Conservation (phyloP, 139 green algal species). For the Trebouxia sp. region DNA sequence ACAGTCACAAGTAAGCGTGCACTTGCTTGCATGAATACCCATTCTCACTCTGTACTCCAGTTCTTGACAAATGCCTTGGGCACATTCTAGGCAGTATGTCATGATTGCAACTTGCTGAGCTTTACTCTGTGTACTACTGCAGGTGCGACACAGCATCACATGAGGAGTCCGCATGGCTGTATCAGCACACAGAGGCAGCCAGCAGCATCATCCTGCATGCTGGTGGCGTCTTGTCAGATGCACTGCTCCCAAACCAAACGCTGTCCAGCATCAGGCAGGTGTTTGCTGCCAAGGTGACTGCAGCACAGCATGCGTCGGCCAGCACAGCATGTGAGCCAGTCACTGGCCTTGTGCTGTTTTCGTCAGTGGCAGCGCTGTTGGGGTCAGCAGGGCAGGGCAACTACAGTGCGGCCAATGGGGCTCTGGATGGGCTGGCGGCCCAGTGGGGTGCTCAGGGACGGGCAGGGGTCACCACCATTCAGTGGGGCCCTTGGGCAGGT, state of each 20-base stretch:
- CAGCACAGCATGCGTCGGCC: slow-evolving; percentile 36
- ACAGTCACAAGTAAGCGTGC: too few species aligned
- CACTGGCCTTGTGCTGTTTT: slow-evolving; percentile 60
- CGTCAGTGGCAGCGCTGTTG: slow-evolving; percentile 65
- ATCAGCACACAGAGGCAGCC: not conserved
- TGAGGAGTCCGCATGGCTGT: not conserved
- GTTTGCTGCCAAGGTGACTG: slow-evolving; percentile 48
- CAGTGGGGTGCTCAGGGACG: not conserved
- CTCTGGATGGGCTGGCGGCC: slow-evolving; percentile 49
- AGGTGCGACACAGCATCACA: not conserved
- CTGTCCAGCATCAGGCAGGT: slow-evolving; percentile 34
- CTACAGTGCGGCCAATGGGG: slow-evolving; percentile 70
- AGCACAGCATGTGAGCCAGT: slow-evolving; percentile 31
- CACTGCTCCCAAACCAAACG: slow-evolving; percentile 59
- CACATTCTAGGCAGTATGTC: too few species aligned
- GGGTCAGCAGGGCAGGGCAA: slow-evolving; percentile 71
- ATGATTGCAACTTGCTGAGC: too few species aligned
- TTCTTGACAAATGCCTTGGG: too few species aligned
- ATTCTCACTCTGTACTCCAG: too few species aligned
- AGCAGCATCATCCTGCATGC: not conserved
- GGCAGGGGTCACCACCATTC: not conserved
- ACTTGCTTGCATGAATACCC: too few species aligned
- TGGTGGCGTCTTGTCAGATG: slow-evolving; percentile 49
- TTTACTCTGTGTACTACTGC: not conserved
- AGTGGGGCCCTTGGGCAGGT: slow-evolving; percentile 33